Conservation (phyloP, 768 basidiomycete genomes). For the Termitomyces sp. region DNA sequence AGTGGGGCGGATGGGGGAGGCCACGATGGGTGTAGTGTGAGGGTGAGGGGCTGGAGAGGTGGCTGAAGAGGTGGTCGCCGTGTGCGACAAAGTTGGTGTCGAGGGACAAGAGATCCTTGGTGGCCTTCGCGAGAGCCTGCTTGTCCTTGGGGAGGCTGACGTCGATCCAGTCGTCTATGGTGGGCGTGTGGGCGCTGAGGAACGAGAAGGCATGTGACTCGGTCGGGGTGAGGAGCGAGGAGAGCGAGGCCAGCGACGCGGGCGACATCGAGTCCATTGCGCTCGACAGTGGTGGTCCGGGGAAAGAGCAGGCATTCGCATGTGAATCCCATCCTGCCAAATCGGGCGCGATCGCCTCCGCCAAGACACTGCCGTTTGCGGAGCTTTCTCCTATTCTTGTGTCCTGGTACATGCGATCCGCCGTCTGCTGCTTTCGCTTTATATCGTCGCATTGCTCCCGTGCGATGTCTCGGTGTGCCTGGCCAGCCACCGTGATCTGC, state of each 20-base stretch:
- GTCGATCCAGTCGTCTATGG: slow-evolving; percentile 44
- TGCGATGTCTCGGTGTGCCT: neutral
- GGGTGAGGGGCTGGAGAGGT: slow-evolving; percentile 10
- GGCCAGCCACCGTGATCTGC: neutral
- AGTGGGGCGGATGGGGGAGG: slow-evolving; percentile 14
- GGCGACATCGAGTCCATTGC: slow-evolving; percentile 18
- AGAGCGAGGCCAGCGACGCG: slow-evolving; percentile 16
- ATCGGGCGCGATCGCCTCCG: slow-evolving; percentile 12
- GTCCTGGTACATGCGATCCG: neutral
- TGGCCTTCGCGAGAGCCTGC: slow-evolving; percentile 72
- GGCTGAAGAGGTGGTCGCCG: slow-evolving; percentile 7
- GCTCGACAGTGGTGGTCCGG: slow-evolving; percentile 11
- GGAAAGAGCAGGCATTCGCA: slow-evolving; percentile 8
- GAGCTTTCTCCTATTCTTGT: slow-evolving; percentile 2
- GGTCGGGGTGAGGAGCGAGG: slow-evolving; percentile 58
- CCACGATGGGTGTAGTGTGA: slow-evolving; percentile 10
- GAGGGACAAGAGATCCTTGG: slow-evolving; percentile 80
- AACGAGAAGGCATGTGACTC: slow-evolving; percentile 70
- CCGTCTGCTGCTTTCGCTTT: neutral
- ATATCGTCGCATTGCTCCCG: neutral
- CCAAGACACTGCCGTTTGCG: slow-evolving; percentile 1
- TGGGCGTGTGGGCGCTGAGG: slow-evolving; percentile 47
- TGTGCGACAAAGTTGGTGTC: slow-evolving; percentile 32
- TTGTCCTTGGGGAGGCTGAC: slow-evolving; percentile 46
- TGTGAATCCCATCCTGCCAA: slow-evolving; percentile 19